Evolutionary conservation across 2,329 filamentous ascomycete species (phyloP).

Genomic region (Ascochyta fabae): DNA sequence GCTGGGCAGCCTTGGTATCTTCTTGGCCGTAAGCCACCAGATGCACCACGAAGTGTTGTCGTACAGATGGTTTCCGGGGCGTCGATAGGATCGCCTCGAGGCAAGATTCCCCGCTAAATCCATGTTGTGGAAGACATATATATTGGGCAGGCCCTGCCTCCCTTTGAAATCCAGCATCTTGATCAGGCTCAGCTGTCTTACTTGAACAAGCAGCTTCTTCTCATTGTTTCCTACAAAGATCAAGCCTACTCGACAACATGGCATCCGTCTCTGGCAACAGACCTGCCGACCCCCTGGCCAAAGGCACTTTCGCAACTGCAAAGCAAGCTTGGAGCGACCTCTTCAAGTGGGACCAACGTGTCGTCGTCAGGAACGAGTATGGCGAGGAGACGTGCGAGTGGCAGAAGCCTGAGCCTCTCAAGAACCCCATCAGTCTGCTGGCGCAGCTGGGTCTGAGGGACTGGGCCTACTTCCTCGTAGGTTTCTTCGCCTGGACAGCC

Average conservation of each 20-base stretch:
- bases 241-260: constrained; percentile 30
- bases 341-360: constrained; percentile 76
- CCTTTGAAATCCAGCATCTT: constrained; percentile 16
- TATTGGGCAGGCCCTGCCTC: constrained; percentile 22
- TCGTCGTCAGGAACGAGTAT: constrained; percentile 68
- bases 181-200: constrained; percentile 27
- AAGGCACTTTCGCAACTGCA: constrained; percentile 68
- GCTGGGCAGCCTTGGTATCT: constrained; percentile 38
- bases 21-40: constrained; percentile 39
- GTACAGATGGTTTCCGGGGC: constrained; percentile 30
- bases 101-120: constrained; percentile 15
- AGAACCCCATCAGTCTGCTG: constrained; percentile 74
- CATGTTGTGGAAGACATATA: constrained; percentile 26
- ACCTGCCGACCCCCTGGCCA: constrained; percentile 70
- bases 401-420: constrained; percentile 69
- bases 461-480: constrained; percentile 78
- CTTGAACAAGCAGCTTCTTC: constrained; percentile 10
- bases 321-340: constrained; percentile 70
- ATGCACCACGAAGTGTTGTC: constrained; percentile 23
- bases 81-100: constrained; percentile 23
- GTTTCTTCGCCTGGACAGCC: constrained; percentile 77
- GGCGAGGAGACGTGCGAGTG: constrained; percentile 72
- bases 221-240: constrained; percentile 12
- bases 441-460: constrained; percentile 67
- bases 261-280: constrained; percentile 47